These are phyloP conservation scores for Microsporum ferrugineum DNA, from an alignment of 2,329 filamentous ascomycete species.

Conservation along the genomic window DNA sequence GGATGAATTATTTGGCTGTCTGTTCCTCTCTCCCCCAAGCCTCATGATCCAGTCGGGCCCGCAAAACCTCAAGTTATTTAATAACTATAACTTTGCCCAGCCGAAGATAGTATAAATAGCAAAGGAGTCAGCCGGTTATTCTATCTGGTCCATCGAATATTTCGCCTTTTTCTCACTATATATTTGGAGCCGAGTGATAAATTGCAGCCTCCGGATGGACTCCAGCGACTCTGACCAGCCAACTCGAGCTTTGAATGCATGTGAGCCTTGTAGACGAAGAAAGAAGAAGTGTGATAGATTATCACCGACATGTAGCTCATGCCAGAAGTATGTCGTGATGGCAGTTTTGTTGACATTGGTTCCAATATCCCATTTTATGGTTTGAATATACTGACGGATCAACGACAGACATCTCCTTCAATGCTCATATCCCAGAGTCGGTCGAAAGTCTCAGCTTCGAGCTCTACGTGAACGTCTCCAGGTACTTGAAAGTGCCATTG, in stretches of 20 bases:
- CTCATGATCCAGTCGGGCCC: background rate
- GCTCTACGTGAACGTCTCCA: constrained; percentile 4
- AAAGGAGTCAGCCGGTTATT: background rate
- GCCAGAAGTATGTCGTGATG: constrained; percentile 3
- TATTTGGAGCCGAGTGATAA: background rate
- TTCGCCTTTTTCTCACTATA: background rate
- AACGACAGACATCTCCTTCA: constrained; percentile 4
- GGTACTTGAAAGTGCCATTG: background rate
- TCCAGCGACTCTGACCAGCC: background rate
- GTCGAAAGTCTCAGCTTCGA: background rate
- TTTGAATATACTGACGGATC: background rate
- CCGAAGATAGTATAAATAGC: background rate
- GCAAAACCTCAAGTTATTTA: background rate
- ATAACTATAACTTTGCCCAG: background rate
- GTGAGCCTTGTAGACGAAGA: constrained; percentile 7
- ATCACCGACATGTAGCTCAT: constrained; percentile 4
- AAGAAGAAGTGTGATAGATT: constrained; percentile 9
- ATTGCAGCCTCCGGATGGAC: background rate
- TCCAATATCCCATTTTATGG: background rate
- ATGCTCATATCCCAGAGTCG: constrained; percentile 3
- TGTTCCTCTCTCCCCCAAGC: background rate
- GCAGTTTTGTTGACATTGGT: too few relatives aligned
- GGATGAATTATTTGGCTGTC: background rate
- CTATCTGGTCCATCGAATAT: background rate
- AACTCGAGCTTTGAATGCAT: background rate